Conservation (phyloP, 768 basidiomycete species). For the Suillus plorans region DNA sequence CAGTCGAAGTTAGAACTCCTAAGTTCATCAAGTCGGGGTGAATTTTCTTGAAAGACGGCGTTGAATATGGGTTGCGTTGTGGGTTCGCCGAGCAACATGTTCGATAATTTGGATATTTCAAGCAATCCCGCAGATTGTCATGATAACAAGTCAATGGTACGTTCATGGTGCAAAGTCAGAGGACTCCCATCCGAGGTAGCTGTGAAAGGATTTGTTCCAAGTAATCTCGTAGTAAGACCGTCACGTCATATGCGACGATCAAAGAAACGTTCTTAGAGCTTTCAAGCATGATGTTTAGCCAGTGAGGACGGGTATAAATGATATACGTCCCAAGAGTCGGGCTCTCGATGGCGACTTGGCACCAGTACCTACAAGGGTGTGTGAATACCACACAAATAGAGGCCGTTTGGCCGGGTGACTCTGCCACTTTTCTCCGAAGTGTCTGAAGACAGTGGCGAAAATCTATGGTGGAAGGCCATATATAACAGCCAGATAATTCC, state of each 20-base stretch:
- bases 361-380: slow-evolving; percentile 1
- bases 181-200: slow-evolving; percentile 21
- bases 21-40: slow-evolving; percentile 38
- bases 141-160: too few species aligned
- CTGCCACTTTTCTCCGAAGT: not conserved
- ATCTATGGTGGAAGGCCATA: not conserved
- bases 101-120: slow-evolving; percentile 25
- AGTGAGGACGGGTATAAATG: slow-evolving; percentile 21
- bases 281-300: slow-evolving; percentile 43
- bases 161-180: not conserved
- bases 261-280: slow-evolving; percentile 42
- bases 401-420: too few species aligned
- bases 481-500: not conserved
- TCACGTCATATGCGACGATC: slow-evolving; percentile 33
- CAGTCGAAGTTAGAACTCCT: slow-evolving; percentile 34
- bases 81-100: slow-evolving; percentile 19
- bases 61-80: slow-evolving; percentile 20
- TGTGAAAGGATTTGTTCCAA: slow-evolving; percentile 5
- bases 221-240: slow-evolving; percentile 28
- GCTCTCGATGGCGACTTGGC: not conserved
- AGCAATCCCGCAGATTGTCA: too few species aligned
- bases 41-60: slow-evolving; percentile 29
- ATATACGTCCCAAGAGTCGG: slow-evolving; percentile 16
- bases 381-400: not conserved
- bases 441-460: not conserved